Conservation (phyloP, 306 rosid genomes). For the Cicer bijugum region DNA sequence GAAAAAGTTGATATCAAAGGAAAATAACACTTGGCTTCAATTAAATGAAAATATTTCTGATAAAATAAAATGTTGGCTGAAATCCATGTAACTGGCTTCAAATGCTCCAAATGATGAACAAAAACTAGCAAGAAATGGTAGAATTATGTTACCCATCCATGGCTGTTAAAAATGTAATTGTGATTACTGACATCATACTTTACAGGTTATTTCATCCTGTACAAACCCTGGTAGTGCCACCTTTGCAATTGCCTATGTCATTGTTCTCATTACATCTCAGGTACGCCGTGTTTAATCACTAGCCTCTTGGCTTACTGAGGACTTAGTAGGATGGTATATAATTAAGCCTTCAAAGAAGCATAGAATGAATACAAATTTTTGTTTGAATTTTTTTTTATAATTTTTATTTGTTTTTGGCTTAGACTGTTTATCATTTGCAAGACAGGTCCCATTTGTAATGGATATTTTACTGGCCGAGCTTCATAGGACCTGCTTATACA, state of each 20-base stretch:
- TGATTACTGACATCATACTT: conserved; percentile 37
- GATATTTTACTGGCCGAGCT: conserved; percentile 89
- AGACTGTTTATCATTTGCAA: conserved; percentile 38
- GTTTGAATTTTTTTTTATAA: neutral
- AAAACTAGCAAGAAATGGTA: conserved; percentile 22
- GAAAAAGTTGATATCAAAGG: conserved; percentile 19
- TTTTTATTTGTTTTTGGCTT: conserved; percentile 36
- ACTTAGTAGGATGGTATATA: conserved; percentile 19
- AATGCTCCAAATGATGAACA: conserved; percentile 35
- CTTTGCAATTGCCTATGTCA: conserved; percentile 74
- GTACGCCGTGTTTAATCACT: conserved; percentile 54
- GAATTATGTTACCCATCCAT: conserved; percentile 28
- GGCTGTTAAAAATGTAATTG: conserved; percentile 24
- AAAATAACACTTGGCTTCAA: neutral
- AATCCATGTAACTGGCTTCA: conserved; percentile 30
- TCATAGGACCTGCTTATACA: conserved; percentile 77
- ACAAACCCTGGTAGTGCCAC: conserved; percentile 57
- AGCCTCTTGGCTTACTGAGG: neutral
- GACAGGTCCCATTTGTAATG: conserved; percentile 74
- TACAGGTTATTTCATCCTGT: conserved; percentile 69
- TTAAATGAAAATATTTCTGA: conserved; percentile 20
- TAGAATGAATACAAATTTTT: conserved; percentile 9
- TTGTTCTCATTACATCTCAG: conserved; percentile 83
- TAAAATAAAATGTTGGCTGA: conserved; percentile 34
- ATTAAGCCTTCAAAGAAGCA: conserved; percentile 32